These are phyloP conservation scores for Prunus persica DNA, from an alignment of 306 rosid species.

Conservation along the genomic window DNA sequence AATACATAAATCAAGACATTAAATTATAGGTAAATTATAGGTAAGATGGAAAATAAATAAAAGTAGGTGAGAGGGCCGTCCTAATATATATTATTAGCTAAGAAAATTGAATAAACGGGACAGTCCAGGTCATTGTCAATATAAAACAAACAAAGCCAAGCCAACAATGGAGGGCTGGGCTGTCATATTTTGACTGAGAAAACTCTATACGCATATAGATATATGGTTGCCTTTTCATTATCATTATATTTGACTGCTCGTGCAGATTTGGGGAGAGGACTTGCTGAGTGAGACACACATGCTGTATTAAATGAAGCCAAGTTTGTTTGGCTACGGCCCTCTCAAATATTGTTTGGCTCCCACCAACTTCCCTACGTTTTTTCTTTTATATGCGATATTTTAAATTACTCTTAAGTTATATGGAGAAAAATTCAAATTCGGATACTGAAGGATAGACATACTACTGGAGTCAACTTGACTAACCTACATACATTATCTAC, in stretches of 20 bases:
- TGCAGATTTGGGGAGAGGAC: neutral
- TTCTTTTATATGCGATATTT: too few relatives aligned
- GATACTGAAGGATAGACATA: too few relatives aligned
- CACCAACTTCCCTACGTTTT: too few relatives aligned
- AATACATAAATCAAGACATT: too few relatives aligned
- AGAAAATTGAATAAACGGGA: neutral
- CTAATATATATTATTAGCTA: neutral
- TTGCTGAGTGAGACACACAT: neutral
- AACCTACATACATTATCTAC: rapidly evolving
- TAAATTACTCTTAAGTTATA: too few relatives aligned
- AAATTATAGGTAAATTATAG: neutral
- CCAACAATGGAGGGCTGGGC: constrained; percentile 6
- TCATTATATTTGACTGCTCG: neutral
- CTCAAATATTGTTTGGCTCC: too few relatives aligned
- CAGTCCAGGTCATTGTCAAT: neutral
- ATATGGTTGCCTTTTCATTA: neutral
- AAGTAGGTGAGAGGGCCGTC: neutral
- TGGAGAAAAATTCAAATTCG: too few relatives aligned
- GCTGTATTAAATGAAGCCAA: neutral
- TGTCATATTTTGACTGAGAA: neutral
- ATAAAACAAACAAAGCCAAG: constrained; percentile 2
- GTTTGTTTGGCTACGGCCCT: neutral
- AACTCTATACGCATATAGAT: neutral
- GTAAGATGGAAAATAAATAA: neutral
- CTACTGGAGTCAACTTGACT: too few relatives aligned